phyloP scores from a whole-genome alignment of 768 basidiomycete genomes.

The Suillus tomentosus region DNA sequence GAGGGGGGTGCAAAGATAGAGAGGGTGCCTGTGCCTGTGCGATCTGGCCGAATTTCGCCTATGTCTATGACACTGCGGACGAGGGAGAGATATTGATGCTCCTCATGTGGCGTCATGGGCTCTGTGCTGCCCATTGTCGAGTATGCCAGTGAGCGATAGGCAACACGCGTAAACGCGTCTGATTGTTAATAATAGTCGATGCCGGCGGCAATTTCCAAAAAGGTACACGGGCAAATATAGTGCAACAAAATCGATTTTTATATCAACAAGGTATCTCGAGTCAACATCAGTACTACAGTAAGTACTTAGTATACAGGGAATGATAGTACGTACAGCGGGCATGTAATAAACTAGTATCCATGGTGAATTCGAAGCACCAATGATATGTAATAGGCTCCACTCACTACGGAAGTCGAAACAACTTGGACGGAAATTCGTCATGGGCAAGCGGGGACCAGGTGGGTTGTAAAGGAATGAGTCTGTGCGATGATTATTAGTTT shows the following conservation, averaged over 20 bases:
- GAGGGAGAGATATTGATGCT: constrained; percentile 86
- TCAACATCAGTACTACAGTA: neutral
- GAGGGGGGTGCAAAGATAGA: constrained; percentile 90
- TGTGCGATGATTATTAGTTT: no score
- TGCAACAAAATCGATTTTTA: neutral
- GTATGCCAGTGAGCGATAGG: neutral
- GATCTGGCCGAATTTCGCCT: constrained; percentile 82
- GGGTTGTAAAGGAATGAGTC: constrained; percentile 47
- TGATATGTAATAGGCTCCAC: constrained; percentile 21
- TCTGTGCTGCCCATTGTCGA: constrained; percentile 12
- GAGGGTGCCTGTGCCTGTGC: constrained; percentile 93
- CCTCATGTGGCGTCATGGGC: constrained; percentile 56
- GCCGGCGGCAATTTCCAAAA: neutral
- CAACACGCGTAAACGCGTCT: neutral
- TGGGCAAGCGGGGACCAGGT: constrained; percentile 53
- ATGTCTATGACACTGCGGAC: constrained; percentile 72
- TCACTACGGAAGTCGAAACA: constrained; percentile 76
- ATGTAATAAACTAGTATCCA: constrained; percentile 59
- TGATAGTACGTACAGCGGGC: constrained; percentile 35
- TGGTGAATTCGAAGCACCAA: constrained; percentile 1
- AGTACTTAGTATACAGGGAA: no score
- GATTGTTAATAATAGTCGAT: neutral
- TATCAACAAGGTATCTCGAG: neutral
- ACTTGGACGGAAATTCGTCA: constrained; percentile 52
- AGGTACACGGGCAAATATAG: neutral